phyloP scores from a whole-genome alignment of 805 yeast species.

The Saturnispora galanensis region DNA sequence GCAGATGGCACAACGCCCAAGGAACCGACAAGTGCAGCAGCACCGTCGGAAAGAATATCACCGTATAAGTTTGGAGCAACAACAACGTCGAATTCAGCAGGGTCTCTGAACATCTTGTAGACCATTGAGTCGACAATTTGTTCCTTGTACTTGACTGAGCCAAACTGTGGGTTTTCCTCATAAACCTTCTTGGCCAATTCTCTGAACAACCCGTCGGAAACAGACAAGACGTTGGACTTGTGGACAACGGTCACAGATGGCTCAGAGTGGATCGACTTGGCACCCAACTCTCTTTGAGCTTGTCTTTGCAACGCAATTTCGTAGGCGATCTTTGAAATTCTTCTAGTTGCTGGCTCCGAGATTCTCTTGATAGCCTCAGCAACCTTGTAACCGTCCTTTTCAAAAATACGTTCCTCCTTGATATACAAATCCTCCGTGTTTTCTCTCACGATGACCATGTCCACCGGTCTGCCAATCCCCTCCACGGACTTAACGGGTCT shows the following conservation, averaged over 20 bases:
- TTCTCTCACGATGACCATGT: constrained; percentile 96
- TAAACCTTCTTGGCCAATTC: constrained; percentile 65
- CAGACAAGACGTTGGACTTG: constrained; percentile 89
- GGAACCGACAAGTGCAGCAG: constrained; percentile 96
- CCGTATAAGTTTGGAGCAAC: constrained; percentile 99
- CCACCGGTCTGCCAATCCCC: constrained; percentile 81
- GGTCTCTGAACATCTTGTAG: constrained; percentile 97
- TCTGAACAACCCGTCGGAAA: constrained; percentile 92
- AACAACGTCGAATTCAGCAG: constrained; percentile 92
- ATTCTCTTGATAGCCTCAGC: constrained; percentile 98
- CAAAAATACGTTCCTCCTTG: constrained; percentile 78
- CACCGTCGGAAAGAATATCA: constrained; percentile 94
- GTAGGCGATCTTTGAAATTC: constrained; percentile 83
- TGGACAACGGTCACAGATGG: constrained; percentile 88
- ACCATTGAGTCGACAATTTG: constrained; percentile 99
- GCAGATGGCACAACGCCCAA: constrained; percentile 98
- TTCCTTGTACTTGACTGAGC: constrained; percentile 64
- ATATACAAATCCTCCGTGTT: constrained; percentile 97
- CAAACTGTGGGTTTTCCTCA: constrained; percentile 48
- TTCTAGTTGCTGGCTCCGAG: constrained; percentile 73
- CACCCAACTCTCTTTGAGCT: constrained; percentile 56
- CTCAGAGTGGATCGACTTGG: constrained; percentile 38
- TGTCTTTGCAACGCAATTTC: constrained; percentile 91
- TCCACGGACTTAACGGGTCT: constrained; percentile 94
- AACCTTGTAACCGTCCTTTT: constrained; percentile 73